Evolutionary conservation across 805 yeast genomes (phyloP), one percentile per base, ranked within the genome.

Genomic region (Ogataea methanolica): DNA sequence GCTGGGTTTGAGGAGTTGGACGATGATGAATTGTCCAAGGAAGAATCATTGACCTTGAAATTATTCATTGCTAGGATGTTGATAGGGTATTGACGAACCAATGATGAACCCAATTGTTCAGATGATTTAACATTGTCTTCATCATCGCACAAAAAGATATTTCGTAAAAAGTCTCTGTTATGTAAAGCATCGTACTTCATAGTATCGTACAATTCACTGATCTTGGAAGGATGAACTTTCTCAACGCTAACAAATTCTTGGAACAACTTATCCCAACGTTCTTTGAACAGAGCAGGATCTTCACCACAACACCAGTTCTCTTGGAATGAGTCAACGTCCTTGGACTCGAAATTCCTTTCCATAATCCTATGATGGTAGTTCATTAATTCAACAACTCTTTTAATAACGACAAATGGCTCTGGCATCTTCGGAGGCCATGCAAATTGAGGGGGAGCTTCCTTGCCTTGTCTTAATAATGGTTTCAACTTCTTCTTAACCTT

Each of bases 391-490:
- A 94, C 96, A 26, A 94, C 99, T 53, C 97, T 75, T 61, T 89
- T 88, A 58, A 95, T 88, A 15, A 94, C 99, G 42, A 83, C 80
- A 61, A 89, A 92, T 2, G 99, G 99, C 62, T 94, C 95, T 0
- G 99, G 98, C 88, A 94, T 90, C 63, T 89, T 89, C 17, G 94
- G 88, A 0, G 99, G 99, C 99, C 99, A 94, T 0, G 99, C 88
- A 67, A 94, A 94, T 62, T 94, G 97, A 0, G 95, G 87, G 16
- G 99, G 98, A 0, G 98, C 97, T 58, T 89, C 96, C 46, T 89
- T 88, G 2, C 99, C 99, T 66, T 91, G 94, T 68, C 99, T 80
- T 45, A 94, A 72, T 60, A 94, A 73, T 1, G 98, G 97, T 68
- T 94, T 94, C 61, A 94, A 75, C 72, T 91, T 89, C 80, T 94